Evolutionary conservation across 192 early-diverging fungal species (phyloP), one percentile per base, ranked within the genome.

Genomic region (Backusella tuberculispora): DNA sequence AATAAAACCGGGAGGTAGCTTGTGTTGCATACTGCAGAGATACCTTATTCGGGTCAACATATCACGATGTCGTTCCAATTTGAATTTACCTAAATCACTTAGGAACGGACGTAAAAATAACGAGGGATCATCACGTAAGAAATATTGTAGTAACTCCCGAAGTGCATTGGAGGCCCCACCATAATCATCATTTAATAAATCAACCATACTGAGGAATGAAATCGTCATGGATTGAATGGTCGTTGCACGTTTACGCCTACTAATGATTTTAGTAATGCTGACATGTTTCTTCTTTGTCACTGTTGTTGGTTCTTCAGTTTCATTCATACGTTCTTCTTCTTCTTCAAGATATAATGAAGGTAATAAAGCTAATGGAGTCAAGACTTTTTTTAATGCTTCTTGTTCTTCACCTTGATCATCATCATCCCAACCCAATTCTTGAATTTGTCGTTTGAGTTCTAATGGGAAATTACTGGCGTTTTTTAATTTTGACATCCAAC

Each of bases 351-450:
- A 88, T 24, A 85, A 80, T 5, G 85, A 80, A 38, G 86, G 85
- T 26, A 86, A 80, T 0, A 88, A 60, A 12, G 80, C 74, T 14
- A 89, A 48, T 0, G 88, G 88, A 6, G 86, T 86, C 63, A 83
- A 47, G 5, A 72, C 75, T 26, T 85, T 81, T 46, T 81, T 75
- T 17, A 82, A 69, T 24, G 74, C 60, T 56, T 89, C 86, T 29
- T 73, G 72, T 45, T 88, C 88, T 21, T 77, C 68, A 0, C 74
- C 69, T 41, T 85, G 72, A 46, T 84, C 86, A 19, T 81, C 79
- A 6, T 86, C 85, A 10, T 86, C 86, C 86, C 86, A 89, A 2
- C 86, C 81, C 0, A 88, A 69, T 29, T 84, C 85, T 43, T 86
- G 81, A 50, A 89, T 85, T 13, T 79, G 85, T n/a, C 76, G 70